Evolutionary conservation across 306 rosid genomes (phyloP), one percentile per base, ranked within the genome.

Genomic region (Neltuma alba): DNA sequence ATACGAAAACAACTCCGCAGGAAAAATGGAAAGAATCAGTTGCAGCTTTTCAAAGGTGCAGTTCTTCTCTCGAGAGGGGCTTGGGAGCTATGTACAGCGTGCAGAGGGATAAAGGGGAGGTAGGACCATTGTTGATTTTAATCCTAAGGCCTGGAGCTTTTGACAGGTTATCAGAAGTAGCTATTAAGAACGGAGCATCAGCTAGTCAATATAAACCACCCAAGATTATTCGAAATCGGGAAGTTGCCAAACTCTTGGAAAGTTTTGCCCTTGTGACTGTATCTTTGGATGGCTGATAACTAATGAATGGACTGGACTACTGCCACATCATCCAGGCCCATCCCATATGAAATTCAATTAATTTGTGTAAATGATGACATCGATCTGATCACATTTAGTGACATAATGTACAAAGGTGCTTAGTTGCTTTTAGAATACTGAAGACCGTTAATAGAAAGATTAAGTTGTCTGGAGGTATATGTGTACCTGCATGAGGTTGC

Each of bases 141-240:
- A 48, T 88, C 62, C 37, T 92, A 31, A 86, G 79, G 73, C 84
- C 81, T 27, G 87, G 92, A 58, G 85, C 87, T 80, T 89, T 88
- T 83, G 84, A 83, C 61, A 54, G 81, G 33, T 80, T 89, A 66
- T 67, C 78, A 54, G 72, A 76, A 34, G 55, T 86, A 45, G 96
- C 88, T 69, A 73, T 91, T 61, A 79, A 78, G 63, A 88, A 85
- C 44, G 92, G 93, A 76, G 47, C 92, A 44, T 83, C 93, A 23
- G 91, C 93, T 47, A 80, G 89, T 82, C 93, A 85, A 75, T 91
- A 88, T 80, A 91, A 89, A 41, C 93, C 92, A 2, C 91, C 92
- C 30, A 91, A 86, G 89, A 86, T 91, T 70, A 79, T 92, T 78
- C 63, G 90, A 81, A 88, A 80, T 76, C 81, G 42, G 54, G 86